Conservation (phyloP, 2,329 filamentous ascomycete species). For the Grosmannia clavigera region DNA sequence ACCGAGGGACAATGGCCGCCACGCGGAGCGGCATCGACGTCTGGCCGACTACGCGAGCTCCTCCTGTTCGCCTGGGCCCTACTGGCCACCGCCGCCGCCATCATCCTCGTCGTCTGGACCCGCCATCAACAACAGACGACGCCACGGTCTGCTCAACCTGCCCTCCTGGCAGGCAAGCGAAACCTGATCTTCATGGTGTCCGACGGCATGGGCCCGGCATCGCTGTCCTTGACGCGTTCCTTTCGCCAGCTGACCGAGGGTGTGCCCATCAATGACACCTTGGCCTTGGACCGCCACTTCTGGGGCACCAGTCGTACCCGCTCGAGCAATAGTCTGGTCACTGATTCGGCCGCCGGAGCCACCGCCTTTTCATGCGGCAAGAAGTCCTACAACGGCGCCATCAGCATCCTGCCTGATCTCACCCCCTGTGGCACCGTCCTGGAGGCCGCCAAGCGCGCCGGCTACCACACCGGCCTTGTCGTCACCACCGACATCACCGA, state of each 20-base stretch:
- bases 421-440: conserved; percentile 83
- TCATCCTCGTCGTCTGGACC: conserved; percentile 65
- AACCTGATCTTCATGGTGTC: conserved; percentile 99
- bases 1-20: not conserved
- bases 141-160: conserved; percentile 14
- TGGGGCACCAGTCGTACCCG: conserved; percentile 84
- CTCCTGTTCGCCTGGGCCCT: conserved; percentile 74
- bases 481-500: conserved; percentile 93
- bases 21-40: not conserved
- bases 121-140: conserved; percentile 54
- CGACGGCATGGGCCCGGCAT: conserved; percentile 95
- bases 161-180: conserved; percentile 51
- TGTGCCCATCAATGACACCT: conserved; percentile 60
- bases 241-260: conserved; percentile 69
- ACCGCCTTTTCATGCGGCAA: conserved; percentile 86
- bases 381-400: conserved; percentile 97
- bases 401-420: conserved; percentile 74
- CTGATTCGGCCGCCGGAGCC: conserved; percentile 91
- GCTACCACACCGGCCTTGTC: conserved; percentile 85
- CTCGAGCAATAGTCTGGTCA: conserved; percentile 74
- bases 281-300: conserved; percentile 76
- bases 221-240: conserved; percentile 72
- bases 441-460: conserved; percentile 83
- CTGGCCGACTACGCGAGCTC: conserved; percentile 50
- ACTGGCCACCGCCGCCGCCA: conserved; percentile 63